Conservation (phyloP, 1,284 basidiomycete genomes). For the Paramarasmius palmivorus region DNA sequence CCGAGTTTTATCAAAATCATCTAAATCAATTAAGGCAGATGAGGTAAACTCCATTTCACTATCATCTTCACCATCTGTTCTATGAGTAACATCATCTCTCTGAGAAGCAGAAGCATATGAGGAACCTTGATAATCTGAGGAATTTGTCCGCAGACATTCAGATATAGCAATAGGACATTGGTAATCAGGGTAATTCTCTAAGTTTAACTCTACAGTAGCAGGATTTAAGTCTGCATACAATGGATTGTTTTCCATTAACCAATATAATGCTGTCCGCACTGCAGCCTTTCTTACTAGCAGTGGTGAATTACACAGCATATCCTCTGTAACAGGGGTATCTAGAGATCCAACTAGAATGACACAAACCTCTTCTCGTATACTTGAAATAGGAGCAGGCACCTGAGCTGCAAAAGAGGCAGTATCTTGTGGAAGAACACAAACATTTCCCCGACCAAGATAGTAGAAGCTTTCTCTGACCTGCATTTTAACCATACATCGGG, state of each 20-base stretch:
- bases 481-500: slow-evolving; percentile 14
- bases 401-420: neutral
- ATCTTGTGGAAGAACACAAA: slow-evolving; percentile 15
- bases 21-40: neutral
- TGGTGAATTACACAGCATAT: neutral
- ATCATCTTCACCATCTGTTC: neutral
- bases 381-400: slow-evolving; percentile 8
- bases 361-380: slow-evolving; percentile 1
- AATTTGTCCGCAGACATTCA: neutral
- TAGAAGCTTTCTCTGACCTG: slow-evolving; percentile 4
- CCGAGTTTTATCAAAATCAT: neutral
- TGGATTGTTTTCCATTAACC: neutral
- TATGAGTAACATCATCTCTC: neutral
- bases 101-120: neutral
- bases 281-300: neutral
- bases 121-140: neutral
- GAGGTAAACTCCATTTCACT: neutral
- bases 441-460: slow-evolving; percentile 14
- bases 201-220: neutral
- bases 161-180: neutral
- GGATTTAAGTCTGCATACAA: slow-evolving; percentile 2
- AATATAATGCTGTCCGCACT: neutral
- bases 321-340: neutral
- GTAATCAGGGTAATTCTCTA: neutral
- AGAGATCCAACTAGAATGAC: slow-evolving; percentile 4